phyloP scores from a whole-genome alignment of 768 basidiomycete genomes.

The Cystobasidium onofrii region DNA sequence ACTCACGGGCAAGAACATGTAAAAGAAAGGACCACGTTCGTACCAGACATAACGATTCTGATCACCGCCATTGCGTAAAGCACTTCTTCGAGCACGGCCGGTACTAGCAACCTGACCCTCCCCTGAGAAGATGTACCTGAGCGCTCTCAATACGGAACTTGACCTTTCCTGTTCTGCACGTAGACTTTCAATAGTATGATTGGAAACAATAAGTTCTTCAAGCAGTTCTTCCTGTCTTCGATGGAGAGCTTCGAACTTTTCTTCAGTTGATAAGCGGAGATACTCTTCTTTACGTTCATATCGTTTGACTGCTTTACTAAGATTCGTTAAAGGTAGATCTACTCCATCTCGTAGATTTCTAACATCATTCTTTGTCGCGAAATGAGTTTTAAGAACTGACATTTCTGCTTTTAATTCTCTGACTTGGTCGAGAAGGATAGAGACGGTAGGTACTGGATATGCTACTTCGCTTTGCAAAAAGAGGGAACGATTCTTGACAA shows the following conservation, averaged over 20 bases:
- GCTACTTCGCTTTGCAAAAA: constrained; percentile 39
- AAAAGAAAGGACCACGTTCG: constrained; percentile 29
- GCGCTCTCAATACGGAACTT: neutral
- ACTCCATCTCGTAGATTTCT: constrained; percentile 36
- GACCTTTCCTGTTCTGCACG: neutral
- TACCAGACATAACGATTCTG: neutral
- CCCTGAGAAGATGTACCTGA: constrained; percentile 19
- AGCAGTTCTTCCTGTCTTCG: neutral
- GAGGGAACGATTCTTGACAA: constrained; percentile 37
- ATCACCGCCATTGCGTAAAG: neutral
- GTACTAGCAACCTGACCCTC: neutral
- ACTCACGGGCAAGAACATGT: constrained; percentile 26
- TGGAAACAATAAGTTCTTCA: constrained; percentile 14
- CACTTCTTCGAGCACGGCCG: neutral
- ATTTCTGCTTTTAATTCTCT: constrained; percentile 38
- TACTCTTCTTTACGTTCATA: constrained; percentile 36
- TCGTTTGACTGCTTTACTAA: constrained; percentile 33
- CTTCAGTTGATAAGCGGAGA: constrained; percentile 32
- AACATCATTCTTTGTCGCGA: constrained; percentile 33
- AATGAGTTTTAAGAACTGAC: neutral
- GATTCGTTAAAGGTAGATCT: constrained; percentile 36
- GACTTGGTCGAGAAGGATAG: constrained; percentile 34
- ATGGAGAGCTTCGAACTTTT: constrained; percentile 36
- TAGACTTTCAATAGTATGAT: constrained; percentile 1
- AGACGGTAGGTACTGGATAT: constrained; percentile 38